Evolutionary conservation across 2,329 filamentous ascomycete species (phyloP).

Genomic region (Colletotrichum horii): DNA sequence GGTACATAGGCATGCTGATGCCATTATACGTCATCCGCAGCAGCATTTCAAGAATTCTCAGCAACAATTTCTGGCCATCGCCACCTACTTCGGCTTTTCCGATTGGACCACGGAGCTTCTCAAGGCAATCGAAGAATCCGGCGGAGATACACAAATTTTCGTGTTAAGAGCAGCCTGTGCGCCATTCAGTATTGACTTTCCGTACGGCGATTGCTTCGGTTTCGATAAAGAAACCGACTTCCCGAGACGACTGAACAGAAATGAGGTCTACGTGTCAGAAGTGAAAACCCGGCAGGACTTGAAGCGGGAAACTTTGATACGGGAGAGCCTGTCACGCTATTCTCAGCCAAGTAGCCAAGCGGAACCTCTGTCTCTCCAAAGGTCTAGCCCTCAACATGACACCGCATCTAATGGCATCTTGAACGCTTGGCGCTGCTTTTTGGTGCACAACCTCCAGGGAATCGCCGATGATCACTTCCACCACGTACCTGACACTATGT

Average conservation of each 20-base stretch:
- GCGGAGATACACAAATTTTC: not conserved
- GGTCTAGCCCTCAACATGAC: too few relatives aligned
- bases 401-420: fast-evolving
- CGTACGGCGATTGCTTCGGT: not conserved
- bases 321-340: not conserved
- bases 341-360: fast-evolving
- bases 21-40: not conserved
- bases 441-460: not conserved
- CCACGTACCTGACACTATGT: not conserved
- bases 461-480: not conserved
- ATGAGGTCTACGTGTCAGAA: fast-evolving
- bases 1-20: not conserved
- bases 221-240: fast-evolving
- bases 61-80: not conserved
- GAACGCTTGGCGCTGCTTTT: not conserved
- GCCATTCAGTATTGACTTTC: not conserved
- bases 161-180: not conserved
- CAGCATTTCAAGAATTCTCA: not conserved
- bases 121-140: not conserved
- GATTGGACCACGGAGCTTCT: not conserved
- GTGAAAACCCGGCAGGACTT: not conserved
- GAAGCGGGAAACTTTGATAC: not conserved
- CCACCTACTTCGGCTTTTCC: not conserved
- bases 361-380: fast-evolving
- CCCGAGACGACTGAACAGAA: not conserved